Conservation (phyloP, 78 protist species). For the Carpediemonas membranifera region DNA sequence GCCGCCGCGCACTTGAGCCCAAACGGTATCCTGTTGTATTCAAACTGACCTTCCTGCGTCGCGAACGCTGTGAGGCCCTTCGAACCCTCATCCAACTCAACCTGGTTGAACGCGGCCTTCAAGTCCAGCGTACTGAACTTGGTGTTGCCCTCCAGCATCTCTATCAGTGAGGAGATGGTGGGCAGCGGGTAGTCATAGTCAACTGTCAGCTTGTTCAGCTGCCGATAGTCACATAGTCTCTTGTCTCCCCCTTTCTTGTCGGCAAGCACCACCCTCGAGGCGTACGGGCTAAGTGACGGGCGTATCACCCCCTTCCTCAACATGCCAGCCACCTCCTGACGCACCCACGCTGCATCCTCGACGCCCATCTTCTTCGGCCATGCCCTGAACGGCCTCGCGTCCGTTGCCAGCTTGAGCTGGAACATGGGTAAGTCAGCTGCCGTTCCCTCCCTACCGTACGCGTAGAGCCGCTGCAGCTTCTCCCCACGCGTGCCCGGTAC, state of each 20-base stretch:
- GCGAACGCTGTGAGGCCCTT: constrained; percentile 16
- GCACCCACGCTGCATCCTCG: too few species aligned
- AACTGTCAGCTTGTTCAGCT: constrained; percentile 14
- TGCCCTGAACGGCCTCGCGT: too few species aligned
- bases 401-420: too few species aligned
- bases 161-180: neutral
- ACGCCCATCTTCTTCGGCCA: too few species aligned
- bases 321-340: neutral
- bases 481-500: too few species aligned
- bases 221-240: constrained; percentile 33
- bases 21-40: constrained; percentile 20
- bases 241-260: constrained; percentile 17
- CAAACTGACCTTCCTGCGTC: constrained; percentile 14
- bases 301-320: neutral
- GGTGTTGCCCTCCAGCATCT: neutral
- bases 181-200: constrained; percentile 17
- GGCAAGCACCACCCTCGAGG: constrained; percentile 23
- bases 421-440: too few species aligned
- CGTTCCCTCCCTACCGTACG: too few species aligned
- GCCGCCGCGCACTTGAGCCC: constrained; percentile 25
- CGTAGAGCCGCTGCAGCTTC: too few species aligned
- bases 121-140: constrained; percentile 21
- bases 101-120: constrained; percentile 15
- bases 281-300: neutral
- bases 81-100: neutral